Evolutionary conservation across 176 grass and related monocot species (phyloP).

Genomic region (Pontederia crassipes): DNA sequence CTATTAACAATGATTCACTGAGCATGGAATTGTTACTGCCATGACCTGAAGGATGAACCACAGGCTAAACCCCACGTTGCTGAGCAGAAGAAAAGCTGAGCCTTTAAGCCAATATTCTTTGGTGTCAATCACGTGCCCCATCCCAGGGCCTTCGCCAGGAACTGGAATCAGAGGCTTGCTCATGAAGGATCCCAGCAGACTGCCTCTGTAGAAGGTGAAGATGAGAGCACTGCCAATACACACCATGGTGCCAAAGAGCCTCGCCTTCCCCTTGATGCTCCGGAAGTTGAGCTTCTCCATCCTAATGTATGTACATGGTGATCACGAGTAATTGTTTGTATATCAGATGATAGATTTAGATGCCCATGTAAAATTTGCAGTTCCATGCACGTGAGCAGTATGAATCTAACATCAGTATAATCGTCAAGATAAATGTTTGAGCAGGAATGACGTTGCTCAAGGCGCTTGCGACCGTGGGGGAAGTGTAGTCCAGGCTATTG

Average conservation of each 20-base stretch:
- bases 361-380: neutral
- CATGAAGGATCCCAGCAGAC: neutral
- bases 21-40: no score
- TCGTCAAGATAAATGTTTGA: conserved; percentile 14
- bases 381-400: no score
- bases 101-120: conserved; percentile 16
- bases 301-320: neutral
- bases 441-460: conserved; percentile 23
- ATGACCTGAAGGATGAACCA: conserved; percentile 23
- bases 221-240: conserved; percentile 16
- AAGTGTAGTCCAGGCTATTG: conserved; percentile 11
- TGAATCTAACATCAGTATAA: conserved; percentile 7
- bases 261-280: conserved; percentile 6
- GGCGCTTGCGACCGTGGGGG: conserved; percentile 10
- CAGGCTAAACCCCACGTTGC: conserved; percentile 5
- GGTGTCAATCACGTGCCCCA: neutral
- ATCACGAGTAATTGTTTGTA: no score
- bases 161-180: conserved; percentile 8
- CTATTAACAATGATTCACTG: no score
- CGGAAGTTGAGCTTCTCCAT: conserved; percentile 15
- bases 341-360: neutral
- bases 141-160: neutral
- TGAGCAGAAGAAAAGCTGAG: conserved; percentile 16
- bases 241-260: conserved; percentile 4
- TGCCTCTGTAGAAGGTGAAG: conserved; percentile 22